Evolutionary conservation across 179 eudicot genomes (phyloP), one percentile per base, ranked within the genome.

Genomic region (Vitellaria paradoxa): DNA sequence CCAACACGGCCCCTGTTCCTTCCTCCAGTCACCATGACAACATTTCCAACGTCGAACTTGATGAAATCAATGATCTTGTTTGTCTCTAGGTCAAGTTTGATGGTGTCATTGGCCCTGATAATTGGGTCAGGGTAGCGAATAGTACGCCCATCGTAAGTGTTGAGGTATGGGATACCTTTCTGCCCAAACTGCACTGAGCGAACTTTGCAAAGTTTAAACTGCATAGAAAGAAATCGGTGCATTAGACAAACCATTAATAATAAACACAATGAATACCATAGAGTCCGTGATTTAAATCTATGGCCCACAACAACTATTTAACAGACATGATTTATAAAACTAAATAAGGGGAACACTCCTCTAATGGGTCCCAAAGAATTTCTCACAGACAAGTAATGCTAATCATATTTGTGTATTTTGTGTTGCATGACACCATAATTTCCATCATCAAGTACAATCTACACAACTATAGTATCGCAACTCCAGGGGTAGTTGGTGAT

Each of bases 41-140:
- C 88, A 85, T 87, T 87, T 2, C 90, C 90, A 11, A 88, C 91
- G 79, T 88, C 91, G 72, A 88, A 88, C 83, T 88, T 88, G 78
- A 88, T 88, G 81, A 88, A 88, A 64, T 88, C 91, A 30, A 75
- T 75, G 52, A 86, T 86, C 81, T 86, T 86, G 74, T 82, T 77
- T 68, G 85, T 8, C 72, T 88, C 89, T 2, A 88, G 65, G 79
- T 88, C 91, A 21, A 88, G 81, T 50, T 88, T 88, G 79, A 88
- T 84, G 77, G 89, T 88, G 78, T 88, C 89, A 61, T 88, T 88
- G 70, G 90, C 88, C 86, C 78, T 87, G 82, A 87, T 87, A 53
- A 85, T 79, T 6, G 88, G 89, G 72, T 87, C 89, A 0, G 89
- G 88, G 65, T 86, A 86, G 49, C 88, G 88, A 49, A 86, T 86